Evolutionary conservation across 345 rosid genomes (phyloP).

Genomic region (Aegle marmelos): DNA sequence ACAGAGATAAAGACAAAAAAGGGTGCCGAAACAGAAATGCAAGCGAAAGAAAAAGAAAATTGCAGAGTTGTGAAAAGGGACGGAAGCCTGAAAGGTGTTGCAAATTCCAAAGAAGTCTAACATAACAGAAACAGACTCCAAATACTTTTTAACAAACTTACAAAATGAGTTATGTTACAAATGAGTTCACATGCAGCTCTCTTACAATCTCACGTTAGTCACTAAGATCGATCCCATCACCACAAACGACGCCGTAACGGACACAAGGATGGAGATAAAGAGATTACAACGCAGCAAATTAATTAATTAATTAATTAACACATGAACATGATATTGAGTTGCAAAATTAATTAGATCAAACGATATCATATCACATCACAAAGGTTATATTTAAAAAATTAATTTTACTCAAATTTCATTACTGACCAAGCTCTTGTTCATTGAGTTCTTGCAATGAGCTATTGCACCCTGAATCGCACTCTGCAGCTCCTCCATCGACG

Average conservation of each 20-base stretch:
- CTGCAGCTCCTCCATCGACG: slow-evolving; percentile 90
- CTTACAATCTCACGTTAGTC: slow-evolving; percentile 11
- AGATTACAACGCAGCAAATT: neutral
- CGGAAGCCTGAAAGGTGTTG: neutral
- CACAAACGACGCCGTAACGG: neutral
- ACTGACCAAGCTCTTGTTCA: slow-evolving; percentile 50
- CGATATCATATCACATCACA: neutral
- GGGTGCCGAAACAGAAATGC: neutral
- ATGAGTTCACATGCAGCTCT: slow-evolving; percentile 7
- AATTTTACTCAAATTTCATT: slow-evolving; percentile 29
- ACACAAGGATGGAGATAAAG: neutral
- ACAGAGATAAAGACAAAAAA: neutral
- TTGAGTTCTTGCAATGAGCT: slow-evolving; percentile 83
- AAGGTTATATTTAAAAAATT: neutral
- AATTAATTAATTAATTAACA: neutral
- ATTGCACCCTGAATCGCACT: slow-evolving; percentile 95
- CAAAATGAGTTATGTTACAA: neutral
- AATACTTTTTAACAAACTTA: neutral
- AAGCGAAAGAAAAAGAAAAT: neutral
- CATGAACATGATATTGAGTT: neutral
- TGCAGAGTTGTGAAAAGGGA: neutral
- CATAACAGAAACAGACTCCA: neutral
- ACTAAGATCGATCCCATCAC: neutral
- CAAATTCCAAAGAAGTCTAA: neutral
- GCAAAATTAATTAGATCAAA: neutral